Evolutionary conservation across 169 alveolate species (phyloP).

Genomic region (Plasmodium gallinaceum): DNA sequence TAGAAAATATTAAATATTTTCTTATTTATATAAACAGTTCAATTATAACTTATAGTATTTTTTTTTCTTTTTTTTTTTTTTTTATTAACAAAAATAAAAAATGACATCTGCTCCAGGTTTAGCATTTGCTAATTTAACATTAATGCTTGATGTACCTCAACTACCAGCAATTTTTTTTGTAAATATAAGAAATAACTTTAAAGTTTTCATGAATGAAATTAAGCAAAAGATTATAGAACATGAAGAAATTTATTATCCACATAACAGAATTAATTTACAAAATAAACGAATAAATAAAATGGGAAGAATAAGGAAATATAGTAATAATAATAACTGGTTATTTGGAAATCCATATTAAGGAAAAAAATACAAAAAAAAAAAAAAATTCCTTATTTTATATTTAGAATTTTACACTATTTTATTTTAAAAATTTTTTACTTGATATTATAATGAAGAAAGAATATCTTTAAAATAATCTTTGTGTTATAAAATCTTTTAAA

Average conservation of each 20-base stretch:
- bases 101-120: conserved; percentile 80
- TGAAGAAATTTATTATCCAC: conserved; percentile 84
- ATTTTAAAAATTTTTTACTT: no score
- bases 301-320: conserved; percentile 86
- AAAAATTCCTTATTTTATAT: no score
- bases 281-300: conserved; percentile 79
- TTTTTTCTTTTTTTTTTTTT: conserved; percentile 1
- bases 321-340: conserved; percentile 49
- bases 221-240: conserved; percentile 29
- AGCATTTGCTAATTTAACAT: conserved; percentile 85
- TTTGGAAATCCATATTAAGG: conserved; percentile 57
- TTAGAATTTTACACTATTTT: no score
- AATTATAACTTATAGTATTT: not conserved
- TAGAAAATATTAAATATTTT: no score
- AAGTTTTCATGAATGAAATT: conserved; percentile 42
- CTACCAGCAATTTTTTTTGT: conserved; percentile 89
- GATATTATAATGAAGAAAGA: no score
- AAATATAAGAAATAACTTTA: conserved; percentile 82
- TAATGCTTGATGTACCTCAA: conserved; percentile 87
- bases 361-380: no score
- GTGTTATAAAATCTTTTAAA: no score
- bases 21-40: not conserved
- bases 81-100: not conserved
- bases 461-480: no score
- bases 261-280: conserved; percentile 85